Percentiles rank a stretch among this genome's conserved stretches.
These are phyloP conservation scores for Ascobolus immersus DNA, from an alignment of 495 filamentous ascomycete genomes.

Conservation along the genomic window DNA sequence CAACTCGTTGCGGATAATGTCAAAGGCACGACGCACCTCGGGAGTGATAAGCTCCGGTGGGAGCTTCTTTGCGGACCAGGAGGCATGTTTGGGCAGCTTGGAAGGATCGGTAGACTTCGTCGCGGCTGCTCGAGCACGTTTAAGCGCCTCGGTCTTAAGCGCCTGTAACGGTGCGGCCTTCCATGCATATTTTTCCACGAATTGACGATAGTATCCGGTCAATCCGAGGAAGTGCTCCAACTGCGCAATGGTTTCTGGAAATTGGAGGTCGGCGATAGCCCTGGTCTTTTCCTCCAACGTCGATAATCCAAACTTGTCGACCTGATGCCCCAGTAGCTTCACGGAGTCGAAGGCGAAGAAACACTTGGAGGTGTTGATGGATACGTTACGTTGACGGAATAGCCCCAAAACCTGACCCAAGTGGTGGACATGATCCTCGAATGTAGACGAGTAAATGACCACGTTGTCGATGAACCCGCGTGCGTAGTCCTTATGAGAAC, in stretches of 20 bases:
- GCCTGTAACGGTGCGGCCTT: neutral
- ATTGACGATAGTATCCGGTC: conserved; percentile 3
- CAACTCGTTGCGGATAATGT: too few species aligned
- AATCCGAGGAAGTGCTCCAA: neutral
- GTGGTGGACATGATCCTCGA: neutral
- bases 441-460: neutral
- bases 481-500: too few species aligned
- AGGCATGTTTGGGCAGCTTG: too few species aligned
- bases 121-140: too few species aligned
- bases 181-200: conserved; percentile 1
- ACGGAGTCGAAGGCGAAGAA: neutral
- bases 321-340: neutral
- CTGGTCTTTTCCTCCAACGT: conserved; percentile 1
- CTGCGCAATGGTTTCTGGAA: neutral
- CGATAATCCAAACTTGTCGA: neutral
- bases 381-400: neutral
- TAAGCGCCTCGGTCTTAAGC: too few species aligned
- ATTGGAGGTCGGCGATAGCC: neutral
- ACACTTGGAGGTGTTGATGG: neutral
- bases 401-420: neutral
- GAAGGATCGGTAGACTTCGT: too few species aligned
- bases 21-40: too few species aligned
- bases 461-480: conserved; percentile 1
- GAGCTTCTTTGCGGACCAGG: too few species aligned
- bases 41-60: too few species aligned